A percentile compares a stretch with the other conserved stretches of the same genome.
These are phyloP conservation scores for Malassezia arunalokei DNA, from an alignment of 1,284 basidiomycete species.

Conservation along the genomic window DNA sequence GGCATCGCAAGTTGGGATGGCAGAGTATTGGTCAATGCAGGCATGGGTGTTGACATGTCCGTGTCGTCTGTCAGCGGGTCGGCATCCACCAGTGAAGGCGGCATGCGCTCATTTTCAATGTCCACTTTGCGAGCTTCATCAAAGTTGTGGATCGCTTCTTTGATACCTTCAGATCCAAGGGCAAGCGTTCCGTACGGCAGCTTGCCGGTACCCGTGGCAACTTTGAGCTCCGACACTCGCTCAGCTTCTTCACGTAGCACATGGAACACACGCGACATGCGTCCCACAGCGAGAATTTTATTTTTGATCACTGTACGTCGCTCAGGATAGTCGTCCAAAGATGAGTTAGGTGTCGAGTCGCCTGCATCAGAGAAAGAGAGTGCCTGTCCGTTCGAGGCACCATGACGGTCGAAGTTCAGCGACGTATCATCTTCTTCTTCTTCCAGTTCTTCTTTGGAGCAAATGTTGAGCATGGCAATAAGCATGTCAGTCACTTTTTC, in stretches of 20 bases:
- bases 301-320: conserved; percentile 79
- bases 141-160: conserved; percentile 83
- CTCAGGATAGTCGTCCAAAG: conserved; percentile 55
- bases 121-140: conserved; percentile 95
- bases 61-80: conserved; percentile 49
- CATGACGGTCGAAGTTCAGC: conserved; percentile 13
- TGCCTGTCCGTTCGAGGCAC: not conserved
- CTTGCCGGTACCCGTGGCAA: conserved; percentile 62
- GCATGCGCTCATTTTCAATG: conserved; percentile 79
- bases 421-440: conserved; percentile 61
- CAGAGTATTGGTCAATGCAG: not conserved
- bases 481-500: conserved; percentile 97
- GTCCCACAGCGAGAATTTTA: conserved; percentile 94
- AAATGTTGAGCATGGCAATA: conserved; percentile 82
- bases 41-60: conserved; percentile 51
- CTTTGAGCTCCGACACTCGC: conserved; percentile 91
- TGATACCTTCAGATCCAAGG: conserved; percentile 85
- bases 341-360: not conserved
- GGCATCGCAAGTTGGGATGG: not conserved
- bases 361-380: not conserved
- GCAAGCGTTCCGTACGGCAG: conserved; percentile 78
- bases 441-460: conserved; percentile 84
- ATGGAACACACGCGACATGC: conserved; percentile 91
- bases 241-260: conserved; percentile 97
- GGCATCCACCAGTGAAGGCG: conserved; percentile 77